Evolutionary conservation across 2,329 filamentous ascomycete genomes (phyloP).

Genomic region (Sporothrix brasiliensis): DNA sequence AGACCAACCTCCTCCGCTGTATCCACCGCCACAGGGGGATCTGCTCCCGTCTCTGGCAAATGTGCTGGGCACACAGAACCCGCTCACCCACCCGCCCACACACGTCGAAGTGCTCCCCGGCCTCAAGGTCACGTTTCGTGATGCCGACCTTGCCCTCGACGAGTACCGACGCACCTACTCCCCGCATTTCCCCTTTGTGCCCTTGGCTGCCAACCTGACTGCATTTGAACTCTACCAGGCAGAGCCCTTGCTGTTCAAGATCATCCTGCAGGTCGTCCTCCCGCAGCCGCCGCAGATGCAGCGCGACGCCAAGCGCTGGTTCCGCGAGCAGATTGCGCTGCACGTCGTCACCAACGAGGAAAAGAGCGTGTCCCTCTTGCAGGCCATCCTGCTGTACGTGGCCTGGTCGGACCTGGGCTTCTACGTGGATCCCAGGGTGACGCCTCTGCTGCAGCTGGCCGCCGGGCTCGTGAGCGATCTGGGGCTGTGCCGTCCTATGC

Average conservation of each 20-base stretch:
- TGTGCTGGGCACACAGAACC: conserved; percentile 3
- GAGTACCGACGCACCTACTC: conserved; percentile 44
- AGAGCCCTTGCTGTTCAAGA: conserved; percentile 47
- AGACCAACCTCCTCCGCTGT: neutral
- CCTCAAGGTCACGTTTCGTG: conserved; percentile 42
- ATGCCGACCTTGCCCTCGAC: conserved; percentile 43
- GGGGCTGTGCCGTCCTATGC: conserved; percentile 42
- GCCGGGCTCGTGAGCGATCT: conserved; percentile 47
- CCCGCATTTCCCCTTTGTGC: conserved; percentile 47
- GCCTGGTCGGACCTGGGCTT: conserved; percentile 49
- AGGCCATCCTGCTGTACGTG: conserved; percentile 46
- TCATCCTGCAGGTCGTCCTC: conserved; percentile 43
- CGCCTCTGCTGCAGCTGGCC: conserved; percentile 47
- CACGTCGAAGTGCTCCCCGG: conserved; percentile 45
- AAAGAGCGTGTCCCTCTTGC: conserved; percentile 44
- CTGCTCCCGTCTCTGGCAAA: neutral
- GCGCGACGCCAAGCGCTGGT: conserved; percentile 43
- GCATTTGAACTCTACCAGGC: conserved; percentile 42
- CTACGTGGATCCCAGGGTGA: conserved; percentile 45
- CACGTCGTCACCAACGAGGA: conserved; percentile 47
- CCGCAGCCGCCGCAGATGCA: conserved; percentile 43
- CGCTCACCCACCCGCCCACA: neutral
- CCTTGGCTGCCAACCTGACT: conserved; percentile 38
- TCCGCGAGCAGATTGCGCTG: conserved; percentile 45
- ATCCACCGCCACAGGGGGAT: neutral